phyloP scores from a whole-genome alignment of 768 basidiomycete genomes.

The Coprinopsis strossmayeri region DNA sequence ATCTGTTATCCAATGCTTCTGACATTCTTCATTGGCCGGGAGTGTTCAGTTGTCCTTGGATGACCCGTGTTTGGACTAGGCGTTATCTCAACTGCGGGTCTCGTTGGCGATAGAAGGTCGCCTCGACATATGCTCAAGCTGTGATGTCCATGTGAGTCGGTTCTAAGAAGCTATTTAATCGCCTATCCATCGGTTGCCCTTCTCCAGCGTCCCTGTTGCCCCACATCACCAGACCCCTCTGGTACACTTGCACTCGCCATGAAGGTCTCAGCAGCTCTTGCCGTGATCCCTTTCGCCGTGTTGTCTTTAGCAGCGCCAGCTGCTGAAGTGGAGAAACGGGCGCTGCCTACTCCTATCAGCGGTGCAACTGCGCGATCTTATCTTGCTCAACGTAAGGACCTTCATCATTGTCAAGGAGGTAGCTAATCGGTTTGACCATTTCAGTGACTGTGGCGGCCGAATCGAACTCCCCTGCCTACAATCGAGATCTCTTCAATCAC shows the following conservation, averaged over 20 bases:
- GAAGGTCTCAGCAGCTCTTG: background rate
- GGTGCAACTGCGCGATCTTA: slow-evolving; percentile 28
- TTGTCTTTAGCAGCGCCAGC: slow-evolving; percentile 14
- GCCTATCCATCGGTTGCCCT: too few species aligned
- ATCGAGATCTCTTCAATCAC: slow-evolving; percentile 34
- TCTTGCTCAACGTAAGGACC: slow-evolving; percentile 23
- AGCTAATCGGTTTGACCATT: slow-evolving; percentile 28
- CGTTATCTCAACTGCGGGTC: background rate
- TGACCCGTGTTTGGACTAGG: background rate
- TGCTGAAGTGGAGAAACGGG: slow-evolving; percentile 16
- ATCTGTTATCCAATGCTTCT: background rate
- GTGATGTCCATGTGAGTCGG: too few species aligned
- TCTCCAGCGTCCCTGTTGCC: too few species aligned
- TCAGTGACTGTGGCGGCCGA: slow-evolving; percentile 27
- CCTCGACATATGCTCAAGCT: background rate
- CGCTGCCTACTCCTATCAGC: slow-evolving; percentile 26
- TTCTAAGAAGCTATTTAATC: too few species aligned
- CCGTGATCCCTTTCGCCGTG: slow-evolving; percentile 13
- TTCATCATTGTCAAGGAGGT: background rate
- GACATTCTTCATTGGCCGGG: background rate
- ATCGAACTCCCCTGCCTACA: slow-evolving; percentile 28
- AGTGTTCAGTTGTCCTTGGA: background rate
- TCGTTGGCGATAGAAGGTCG: background rate
- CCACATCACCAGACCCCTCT: too few species aligned
- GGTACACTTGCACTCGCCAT: too few species aligned